Evolutionary conservation across 345 rosid species (phyloP).

Genomic region (Durio zibethinus): DNA sequence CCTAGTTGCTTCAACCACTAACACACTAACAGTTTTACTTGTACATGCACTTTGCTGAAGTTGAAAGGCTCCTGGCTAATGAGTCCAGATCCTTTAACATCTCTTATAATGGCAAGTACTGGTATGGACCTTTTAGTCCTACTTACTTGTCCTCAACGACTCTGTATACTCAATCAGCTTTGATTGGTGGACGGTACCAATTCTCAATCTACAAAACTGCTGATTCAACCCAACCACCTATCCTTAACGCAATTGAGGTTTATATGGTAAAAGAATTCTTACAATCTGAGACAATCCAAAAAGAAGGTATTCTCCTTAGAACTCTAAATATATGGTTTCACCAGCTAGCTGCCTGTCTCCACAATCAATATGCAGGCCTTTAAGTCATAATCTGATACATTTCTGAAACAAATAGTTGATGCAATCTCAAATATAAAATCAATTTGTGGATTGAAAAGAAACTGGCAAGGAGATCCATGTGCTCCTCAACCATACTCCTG

Average conservation of each 20-base stretch:
- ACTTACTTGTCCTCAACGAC: constrained; percentile 26
- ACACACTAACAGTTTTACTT: constrained; percentile 12
- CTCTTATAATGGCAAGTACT: constrained; percentile 12
- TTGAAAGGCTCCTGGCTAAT: constrained; percentile 28
- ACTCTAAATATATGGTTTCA: neutral
- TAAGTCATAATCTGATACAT: too few relatives aligned
- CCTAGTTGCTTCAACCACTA: too few relatives aligned
- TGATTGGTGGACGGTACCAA: constrained; percentile 5
- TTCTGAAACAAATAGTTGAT: constrained; percentile 28
- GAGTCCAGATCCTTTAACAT: constrained; percentile 31
- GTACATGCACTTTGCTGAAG: constrained; percentile 41
- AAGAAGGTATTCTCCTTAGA: constrained; percentile 35
- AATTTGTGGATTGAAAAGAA: constrained; percentile 20
- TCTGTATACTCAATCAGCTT: neutral
- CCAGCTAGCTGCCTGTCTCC: neutral
- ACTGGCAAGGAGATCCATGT: constrained; percentile 53
- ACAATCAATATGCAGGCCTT: too few relatives aligned
- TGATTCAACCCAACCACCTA: constrained; percentile 47
- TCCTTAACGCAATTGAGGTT: constrained; percentile 55
- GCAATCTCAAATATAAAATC: constrained; percentile 32
- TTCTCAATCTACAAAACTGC: constrained; percentile 20
- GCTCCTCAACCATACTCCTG: constrained; percentile 24
- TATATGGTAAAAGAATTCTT: constrained; percentile 27
- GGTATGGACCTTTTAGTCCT: constrained; percentile 32
- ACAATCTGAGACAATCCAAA: constrained; percentile 25